Conservation (phyloP, 805 yeast species). For the Hanseniaspora lindneri region DNA sequence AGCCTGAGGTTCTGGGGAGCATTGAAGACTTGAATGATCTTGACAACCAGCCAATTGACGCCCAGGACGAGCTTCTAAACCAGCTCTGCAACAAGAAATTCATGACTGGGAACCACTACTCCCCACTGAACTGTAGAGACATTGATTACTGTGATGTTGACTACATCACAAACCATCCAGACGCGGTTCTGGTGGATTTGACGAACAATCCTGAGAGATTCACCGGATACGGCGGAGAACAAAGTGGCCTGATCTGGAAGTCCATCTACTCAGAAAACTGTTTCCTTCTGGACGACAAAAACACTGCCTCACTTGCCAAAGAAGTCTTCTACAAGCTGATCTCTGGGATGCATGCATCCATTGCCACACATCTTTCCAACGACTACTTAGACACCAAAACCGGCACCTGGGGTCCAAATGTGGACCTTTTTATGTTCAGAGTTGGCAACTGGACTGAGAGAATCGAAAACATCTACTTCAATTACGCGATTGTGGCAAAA, state of each 20-base stretch:
- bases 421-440: slow-evolving; percentile 69
- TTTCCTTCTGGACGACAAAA: slow-evolving; percentile 32
- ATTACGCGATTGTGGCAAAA: slow-evolving; percentile 76
- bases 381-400: slow-evolving; percentile 63
- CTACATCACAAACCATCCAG: slow-evolving; percentile 40
- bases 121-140: slow-evolving; percentile 27
- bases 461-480: slow-evolving; percentile 77
- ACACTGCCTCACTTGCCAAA: slow-evolving; percentile 48
- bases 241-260: slow-evolving; percentile 84
- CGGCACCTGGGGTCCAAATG: slow-evolving; percentile 74
- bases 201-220: slow-evolving; percentile 87
- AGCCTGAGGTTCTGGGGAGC: slow-evolving; percentile 51
- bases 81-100: slow-evolving; percentile 28
- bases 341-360: slow-evolving; percentile 91
- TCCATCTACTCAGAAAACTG: slow-evolving; percentile 89
- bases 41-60: slow-evolving; percentile 25
- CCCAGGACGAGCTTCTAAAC: slow-evolving; percentile 30
- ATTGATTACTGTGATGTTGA: slow-evolving; percentile 62
- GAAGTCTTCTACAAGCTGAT: slow-evolving; percentile 75
- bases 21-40: slow-evolving; percentile 23
- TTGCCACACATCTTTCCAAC: slow-evolving; percentile 81
- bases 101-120: slow-evolving; percentile 3
- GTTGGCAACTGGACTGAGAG: slow-evolving; percentile 88
- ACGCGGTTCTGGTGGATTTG: slow-evolving; percentile 74
- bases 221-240: slow-evolving; percentile 91